Percentiles rank a stretch among this genome's conserved stretches.
phyloP scores from a whole-genome alignment of 75 land plant genomes.

The Selaginella moellendorffii region DNA sequence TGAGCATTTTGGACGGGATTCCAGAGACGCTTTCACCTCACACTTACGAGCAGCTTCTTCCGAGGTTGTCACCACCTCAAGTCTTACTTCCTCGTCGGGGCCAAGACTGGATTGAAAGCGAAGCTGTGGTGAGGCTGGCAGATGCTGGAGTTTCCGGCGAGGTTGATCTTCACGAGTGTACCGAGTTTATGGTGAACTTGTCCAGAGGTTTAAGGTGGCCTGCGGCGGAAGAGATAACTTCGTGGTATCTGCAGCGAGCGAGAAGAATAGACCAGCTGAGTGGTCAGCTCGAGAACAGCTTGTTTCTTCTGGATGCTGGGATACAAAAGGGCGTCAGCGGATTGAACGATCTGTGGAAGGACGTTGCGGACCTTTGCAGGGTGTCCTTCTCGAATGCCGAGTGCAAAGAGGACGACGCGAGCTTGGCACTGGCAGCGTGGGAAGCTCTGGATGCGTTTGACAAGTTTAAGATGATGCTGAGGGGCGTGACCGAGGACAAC shows the following conservation, averaged over 20 bases:
- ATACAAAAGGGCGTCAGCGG: conserved; percentile 50
- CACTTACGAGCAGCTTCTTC: conserved; percentile 68
- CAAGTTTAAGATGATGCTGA: conserved; percentile 66
- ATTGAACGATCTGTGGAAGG: conserved; percentile 45
- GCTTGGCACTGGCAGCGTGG: conserved; percentile 49
- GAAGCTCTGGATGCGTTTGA: conserved; percentile 60
- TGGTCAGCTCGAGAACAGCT: conserved; percentile 81
- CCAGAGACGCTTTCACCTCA: conserved; percentile 90
- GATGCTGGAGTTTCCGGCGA: conserved; percentile 4
- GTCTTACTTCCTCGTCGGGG: conserved; percentile 28
- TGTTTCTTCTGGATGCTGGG: conserved; percentile 65
- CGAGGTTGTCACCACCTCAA: conserved; percentile 44
- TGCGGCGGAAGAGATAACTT: conserved; percentile 37
- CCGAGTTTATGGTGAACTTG: conserved; percentile 53
- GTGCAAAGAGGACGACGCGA: conserved; percentile 17
- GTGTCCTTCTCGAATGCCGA: conserved; percentile 36
- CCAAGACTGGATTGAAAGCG: conserved; percentile 76
- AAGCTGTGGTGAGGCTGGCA: neutral
- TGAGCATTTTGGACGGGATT: conserved; percentile 57
- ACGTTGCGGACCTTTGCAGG: conserved; percentile 46
- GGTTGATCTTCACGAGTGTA: conserved; percentile 24
- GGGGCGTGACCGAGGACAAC: conserved; percentile 42
- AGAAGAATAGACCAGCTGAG: conserved; percentile 54
- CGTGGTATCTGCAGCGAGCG: conserved; percentile 73
- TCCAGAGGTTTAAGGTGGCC: conserved; percentile 57